phyloP scores from a whole-genome alignment of 2,329 filamentous ascomycete genomes.

The Blastomyces emzantsi region DNA sequence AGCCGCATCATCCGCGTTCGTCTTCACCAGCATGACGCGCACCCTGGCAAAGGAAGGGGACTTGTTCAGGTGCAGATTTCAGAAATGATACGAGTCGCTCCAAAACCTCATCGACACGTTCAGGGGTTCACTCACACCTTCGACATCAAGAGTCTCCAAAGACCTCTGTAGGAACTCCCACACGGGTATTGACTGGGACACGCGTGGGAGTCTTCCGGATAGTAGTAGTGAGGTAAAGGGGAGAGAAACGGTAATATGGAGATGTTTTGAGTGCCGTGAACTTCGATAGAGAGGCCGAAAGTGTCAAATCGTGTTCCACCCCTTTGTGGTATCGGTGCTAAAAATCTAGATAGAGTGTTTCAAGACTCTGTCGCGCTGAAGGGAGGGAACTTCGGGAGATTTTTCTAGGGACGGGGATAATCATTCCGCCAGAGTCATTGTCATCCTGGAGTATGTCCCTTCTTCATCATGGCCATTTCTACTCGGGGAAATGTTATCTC shows the following conservation, averaged over 20 bases:
- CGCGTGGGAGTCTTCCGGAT: neutral
- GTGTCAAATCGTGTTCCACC: too few relatives aligned
- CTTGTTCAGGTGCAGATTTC: neutral
- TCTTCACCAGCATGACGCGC: neutral
- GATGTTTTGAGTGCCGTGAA: conserved; percentile 1
- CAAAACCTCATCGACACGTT: neutral
- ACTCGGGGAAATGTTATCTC: too few relatives aligned
- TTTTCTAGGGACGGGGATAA: neutral
- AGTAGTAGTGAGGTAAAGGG: neutral
- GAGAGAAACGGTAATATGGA: neutral
- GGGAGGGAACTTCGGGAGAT: neutral
- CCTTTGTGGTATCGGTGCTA: neutral
- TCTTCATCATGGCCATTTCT: neutral
- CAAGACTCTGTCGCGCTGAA: neutral
- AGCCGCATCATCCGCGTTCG: neutral
- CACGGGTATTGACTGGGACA: neutral
- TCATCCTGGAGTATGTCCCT: neutral
- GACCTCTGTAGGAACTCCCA: neutral
- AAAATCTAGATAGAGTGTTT: neutral
- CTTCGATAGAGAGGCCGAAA: neutral
- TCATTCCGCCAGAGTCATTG: neutral
- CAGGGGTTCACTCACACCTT: neutral
- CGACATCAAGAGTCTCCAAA: neutral
- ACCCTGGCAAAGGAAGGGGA: neutral
- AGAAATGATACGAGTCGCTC: neutral